phyloP scores from a whole-genome alignment of 2,329 filamentous ascomycete genomes.

The Tolypocladium tropicale region DNA sequence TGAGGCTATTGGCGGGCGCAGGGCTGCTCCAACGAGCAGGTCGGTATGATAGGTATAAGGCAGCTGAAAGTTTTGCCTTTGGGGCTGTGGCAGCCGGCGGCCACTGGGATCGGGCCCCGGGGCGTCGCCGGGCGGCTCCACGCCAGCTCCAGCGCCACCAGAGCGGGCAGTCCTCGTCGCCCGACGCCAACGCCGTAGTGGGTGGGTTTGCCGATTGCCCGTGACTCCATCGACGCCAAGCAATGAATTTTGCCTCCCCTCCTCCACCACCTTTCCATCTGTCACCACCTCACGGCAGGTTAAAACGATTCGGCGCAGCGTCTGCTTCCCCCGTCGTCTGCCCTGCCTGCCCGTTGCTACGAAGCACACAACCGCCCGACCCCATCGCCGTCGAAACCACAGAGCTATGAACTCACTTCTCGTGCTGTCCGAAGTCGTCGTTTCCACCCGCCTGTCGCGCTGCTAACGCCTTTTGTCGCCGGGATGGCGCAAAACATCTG shows the following conservation, averaged over 20 bases:
- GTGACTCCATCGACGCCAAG: no score
- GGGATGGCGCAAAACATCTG: conserved; percentile 16
- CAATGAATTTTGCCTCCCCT: background rate
- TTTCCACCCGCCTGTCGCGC: conserved; percentile 1
- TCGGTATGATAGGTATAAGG: no score
- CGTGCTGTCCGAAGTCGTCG: conserved; percentile 1
- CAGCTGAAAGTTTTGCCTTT: no score
- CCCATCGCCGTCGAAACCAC: background rate
- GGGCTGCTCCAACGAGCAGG: background rate
- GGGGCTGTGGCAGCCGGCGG: no score
- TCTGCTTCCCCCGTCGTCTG: no score
- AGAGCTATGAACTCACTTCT: conserved; percentile 4
- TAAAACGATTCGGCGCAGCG: background rate
- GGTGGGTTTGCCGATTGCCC: no score
- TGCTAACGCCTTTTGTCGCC: conserved; percentile 11
- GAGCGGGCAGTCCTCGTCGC: background rate
- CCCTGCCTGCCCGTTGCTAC: background rate
- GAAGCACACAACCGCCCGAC: background rate
- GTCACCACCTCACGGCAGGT: background rate
- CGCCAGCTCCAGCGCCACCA: background rate
- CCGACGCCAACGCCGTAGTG: no score
- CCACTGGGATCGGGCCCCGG: background rate
- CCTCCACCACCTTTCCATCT: background rate
- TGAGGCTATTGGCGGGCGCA: background rate
- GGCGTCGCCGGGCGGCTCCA: background rate